Conservation (phyloP, 1,284 basidiomycete species). For the Sporisorium sorghi region DNA sequence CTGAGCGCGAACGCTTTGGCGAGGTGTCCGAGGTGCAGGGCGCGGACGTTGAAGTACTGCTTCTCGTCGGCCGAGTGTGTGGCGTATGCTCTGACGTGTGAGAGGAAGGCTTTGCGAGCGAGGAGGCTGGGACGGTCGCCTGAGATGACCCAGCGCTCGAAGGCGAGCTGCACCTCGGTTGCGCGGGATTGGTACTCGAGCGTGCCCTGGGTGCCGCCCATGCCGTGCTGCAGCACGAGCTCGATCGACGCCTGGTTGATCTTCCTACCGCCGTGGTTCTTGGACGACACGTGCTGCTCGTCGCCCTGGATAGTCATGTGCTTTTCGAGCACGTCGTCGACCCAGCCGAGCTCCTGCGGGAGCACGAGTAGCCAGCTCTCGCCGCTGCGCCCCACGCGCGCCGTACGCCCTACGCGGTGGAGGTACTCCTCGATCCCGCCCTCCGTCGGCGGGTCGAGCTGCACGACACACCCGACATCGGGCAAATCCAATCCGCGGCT, state of each 20-base stretch:
- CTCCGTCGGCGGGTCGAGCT: constrained; percentile 97
- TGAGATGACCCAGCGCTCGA: constrained; percentile 91
- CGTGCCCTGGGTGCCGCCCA: constrained; percentile 74
- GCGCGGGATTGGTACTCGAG: constrained; percentile 87
- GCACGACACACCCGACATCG: constrained; percentile 91
- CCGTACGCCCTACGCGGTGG: constrained; percentile 95
- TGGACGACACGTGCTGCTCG: constrained; percentile 5
- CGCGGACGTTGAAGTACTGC: constrained; percentile 91
- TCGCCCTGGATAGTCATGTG: constrained; percentile 36
- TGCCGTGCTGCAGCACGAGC: constrained; percentile 74
- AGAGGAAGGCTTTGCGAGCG: constrained; percentile 88
- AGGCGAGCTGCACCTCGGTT: constrained; percentile 93
- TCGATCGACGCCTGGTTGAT: constrained; percentile 45
- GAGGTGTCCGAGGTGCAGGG: constrained; percentile 93
- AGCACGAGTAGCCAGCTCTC: constrained; percentile 93
- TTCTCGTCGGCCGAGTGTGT: constrained; percentile 96
- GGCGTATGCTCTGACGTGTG: constrained; percentile 94
- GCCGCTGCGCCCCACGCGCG: constrained; percentile 86
- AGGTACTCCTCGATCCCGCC: constrained; percentile 96
- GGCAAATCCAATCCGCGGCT: constrained; percentile 97
- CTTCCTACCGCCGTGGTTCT: constrained; percentile 29
- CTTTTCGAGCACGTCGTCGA: constrained; percentile 78
- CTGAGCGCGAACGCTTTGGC: constrained; percentile 96
- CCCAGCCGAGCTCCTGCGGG: constrained; percentile 88
- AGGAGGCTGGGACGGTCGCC: constrained; percentile 80